phyloP scores from a whole-genome alignment of 805 yeast genomes.

The Yarrowia hollandica region DNA sequence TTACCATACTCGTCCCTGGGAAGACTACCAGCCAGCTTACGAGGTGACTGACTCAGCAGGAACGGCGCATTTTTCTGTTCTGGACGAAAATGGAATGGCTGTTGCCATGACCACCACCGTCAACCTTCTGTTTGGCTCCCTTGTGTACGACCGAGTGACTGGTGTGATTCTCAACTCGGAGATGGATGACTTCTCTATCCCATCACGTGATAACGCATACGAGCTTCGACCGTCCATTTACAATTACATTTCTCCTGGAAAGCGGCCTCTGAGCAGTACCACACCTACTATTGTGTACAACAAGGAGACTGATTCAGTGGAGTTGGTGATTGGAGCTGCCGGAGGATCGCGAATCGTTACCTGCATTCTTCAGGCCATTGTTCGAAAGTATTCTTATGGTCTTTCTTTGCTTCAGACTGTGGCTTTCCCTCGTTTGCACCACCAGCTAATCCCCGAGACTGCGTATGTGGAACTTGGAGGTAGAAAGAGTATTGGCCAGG shows the following conservation, averaged over 20 bases:
- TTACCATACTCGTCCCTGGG: constrained; percentile 61
- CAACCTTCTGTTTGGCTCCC: constrained; percentile 78
- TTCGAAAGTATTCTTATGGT: constrained; percentile 60
- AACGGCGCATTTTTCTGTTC: constrained; percentile 80
- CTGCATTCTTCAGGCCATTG: constrained; percentile 76
- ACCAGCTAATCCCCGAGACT: constrained; percentile 78
- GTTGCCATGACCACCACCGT: constrained; percentile 88
- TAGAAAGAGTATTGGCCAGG: constrained; percentile 40
- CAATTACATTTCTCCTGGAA: constrained; percentile 72
- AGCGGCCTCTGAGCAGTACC: constrained; percentile 82
- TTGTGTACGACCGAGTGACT: constrained; percentile 75
- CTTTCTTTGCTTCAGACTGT: constrained; percentile 65
- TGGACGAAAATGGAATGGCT: constrained; percentile 73
- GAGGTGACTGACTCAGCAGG: constrained; percentile 83
- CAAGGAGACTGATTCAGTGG: constrained; percentile 46
- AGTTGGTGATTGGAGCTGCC: constrained; percentile 82
- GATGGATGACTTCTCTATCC: constrained; percentile 91
- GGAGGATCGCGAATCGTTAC: constrained; percentile 91
- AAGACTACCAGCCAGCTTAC: constrained; percentile 74
- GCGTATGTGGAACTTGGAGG: constrained; percentile 61
- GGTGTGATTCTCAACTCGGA: constrained; percentile 84
- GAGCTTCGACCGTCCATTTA: constrained; percentile 76
- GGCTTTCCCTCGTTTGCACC: constrained; percentile 82
- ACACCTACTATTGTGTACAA: constrained; percentile 69
- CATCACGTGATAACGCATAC: constrained; percentile 69